Base-by-base conservation (phyloP, 1,284 basidiomycete species). In the Boletus mariae region DNA sequence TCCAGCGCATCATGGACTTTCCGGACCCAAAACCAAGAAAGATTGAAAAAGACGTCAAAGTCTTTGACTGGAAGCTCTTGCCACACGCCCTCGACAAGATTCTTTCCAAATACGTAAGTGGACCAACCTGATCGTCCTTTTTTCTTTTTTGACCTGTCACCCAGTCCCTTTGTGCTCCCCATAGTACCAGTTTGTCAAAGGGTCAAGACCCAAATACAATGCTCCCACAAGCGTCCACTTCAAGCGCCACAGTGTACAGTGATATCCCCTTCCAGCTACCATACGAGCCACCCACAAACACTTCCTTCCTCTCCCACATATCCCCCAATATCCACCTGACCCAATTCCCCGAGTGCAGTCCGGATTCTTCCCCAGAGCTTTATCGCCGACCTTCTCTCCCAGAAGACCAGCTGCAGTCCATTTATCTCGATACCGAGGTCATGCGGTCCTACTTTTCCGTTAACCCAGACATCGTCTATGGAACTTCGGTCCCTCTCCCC, bases 41-140 rank as follows among this genome's bases (percentile, higher is more conserved):
- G 70, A 98, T 98, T 57, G 95, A 98, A 71, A 98, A 98, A 78
- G 94, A 97, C 65, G 82, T 98, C 68, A 98, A 98, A 73, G 94
- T 98, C 2, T 98, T 98, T 66, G 85, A 88, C n/a, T 98, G 95
- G 95, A 81, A 80, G 43, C 76, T 85, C 47, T 78, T 98, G 11
- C 81, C 80, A 6, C 80, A 85, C 55, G 93, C 94, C 0, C 72
- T 98, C 54, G 87, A 92, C 59, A 98, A 97, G 75, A 94, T 98
- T 58, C 82, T 98, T 45, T 84, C 87, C 35, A 97, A 97, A 94
- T 97, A 96, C 68, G 92, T 94, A 66, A 70, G 90, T 83, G 25
- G 1, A 17, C 9, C 28, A 25, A 55, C 32, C 28, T 49, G 11
- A 25, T 42, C 23, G 9, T 32, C 11, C 23, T 42, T 31, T 25